Base-by-base conservation (phyloP, 2,329 filamentous ascomycete species). In the Diaporthe vaccinii region DNA sequence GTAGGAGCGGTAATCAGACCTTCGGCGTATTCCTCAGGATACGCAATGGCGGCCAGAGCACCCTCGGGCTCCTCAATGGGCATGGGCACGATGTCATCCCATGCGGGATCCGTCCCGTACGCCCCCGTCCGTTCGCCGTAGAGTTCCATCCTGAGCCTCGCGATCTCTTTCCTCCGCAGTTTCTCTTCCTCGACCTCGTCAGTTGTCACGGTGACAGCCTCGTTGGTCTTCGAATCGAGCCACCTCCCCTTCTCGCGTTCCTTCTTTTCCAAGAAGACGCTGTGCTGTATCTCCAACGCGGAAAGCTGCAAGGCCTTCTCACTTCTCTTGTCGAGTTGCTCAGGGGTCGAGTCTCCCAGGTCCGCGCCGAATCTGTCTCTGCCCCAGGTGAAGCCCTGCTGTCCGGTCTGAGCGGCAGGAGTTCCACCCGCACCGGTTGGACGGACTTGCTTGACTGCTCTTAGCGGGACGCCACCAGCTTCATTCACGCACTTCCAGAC, bases 11-110 rank as follows among this genome's bases (percentile, higher is more conserved):
- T 3, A 36, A 20, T 44, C 62, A 49, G 84, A 92, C 91, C 89
- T 86, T 98, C 96, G 77, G 93, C 91, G 84, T 99, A 99, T 78
- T 97, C 93, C 44, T 95, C 92, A 3, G 93, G 91, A 84, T 99
- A 99, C 75, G 96, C 93, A 84, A 99, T 99, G 75, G 93, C 91
- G n/a, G 96, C 96, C 75, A 99, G 90, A 39, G 96, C 95, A 79
- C 93, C 89, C 79, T 92, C 93, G 76, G 95, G 94, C 85, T 98
- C 96, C 81, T 95, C 90, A 80, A 97, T 92, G 5, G 94, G 92
- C 74, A 98, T 93, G 28, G 96, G 96, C 71, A 91, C 87, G 70
- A 98, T 89, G 85, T 97, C 95, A 78, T 94, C 92, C 96, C 95
- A 98, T 77, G 88, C 89, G 1, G 94, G 92, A 83, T 96, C 92